Percentiles rank a stretch among this genome's conserved stretches.
Conservation (phyloP, 1,284 basidiomycete species). For the Malassezia slooffiae region DNA sequence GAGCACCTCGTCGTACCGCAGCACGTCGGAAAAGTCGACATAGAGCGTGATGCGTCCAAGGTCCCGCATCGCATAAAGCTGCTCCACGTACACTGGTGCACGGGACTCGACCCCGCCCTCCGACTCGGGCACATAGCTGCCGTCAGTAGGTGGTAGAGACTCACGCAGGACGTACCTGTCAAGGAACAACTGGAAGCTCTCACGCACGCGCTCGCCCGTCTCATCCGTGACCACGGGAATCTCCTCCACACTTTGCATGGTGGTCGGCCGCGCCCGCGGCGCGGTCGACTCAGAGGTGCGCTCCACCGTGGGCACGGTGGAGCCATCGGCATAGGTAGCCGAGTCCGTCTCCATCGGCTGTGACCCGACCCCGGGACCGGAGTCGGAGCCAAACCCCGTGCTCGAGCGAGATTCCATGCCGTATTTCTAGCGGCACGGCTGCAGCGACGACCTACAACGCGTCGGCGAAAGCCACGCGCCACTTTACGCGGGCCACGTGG, state of each 20-base stretch:
- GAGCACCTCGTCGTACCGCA: constrained; percentile 78
- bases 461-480: too few species aligned
- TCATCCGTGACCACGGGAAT: constrained; percentile 78
- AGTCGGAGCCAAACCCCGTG: constrained; percentile 2
- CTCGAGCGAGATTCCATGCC: constrained; percentile 14
- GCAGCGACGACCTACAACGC: too few species aligned
- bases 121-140: not conserved
- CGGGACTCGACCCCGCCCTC: not conserved
- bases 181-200: constrained; percentile 79
- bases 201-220: constrained; percentile 81
- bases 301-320: not conserved
- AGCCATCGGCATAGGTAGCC: constrained; percentile 2
- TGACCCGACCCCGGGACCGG: too few species aligned
- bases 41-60: constrained; percentile 89
- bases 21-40: constrained; percentile 83
- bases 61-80: constrained; percentile 83
- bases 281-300: constrained; percentile 14
- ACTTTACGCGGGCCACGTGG: too few species aligned
- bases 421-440: too few species aligned
- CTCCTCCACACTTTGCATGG: constrained; percentile 47
- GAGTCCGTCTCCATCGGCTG: constrained; percentile 7
- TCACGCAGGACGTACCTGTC: constrained; percentile 61
- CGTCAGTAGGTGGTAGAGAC: constrained; percentile 6
- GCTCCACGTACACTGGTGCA: constrained; percentile 66
- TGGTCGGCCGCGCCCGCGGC: constrained; percentile 20